Conservation (phyloP, 371 early-diverging fungal genomes). For the Phascolomyces articulosus region DNA sequence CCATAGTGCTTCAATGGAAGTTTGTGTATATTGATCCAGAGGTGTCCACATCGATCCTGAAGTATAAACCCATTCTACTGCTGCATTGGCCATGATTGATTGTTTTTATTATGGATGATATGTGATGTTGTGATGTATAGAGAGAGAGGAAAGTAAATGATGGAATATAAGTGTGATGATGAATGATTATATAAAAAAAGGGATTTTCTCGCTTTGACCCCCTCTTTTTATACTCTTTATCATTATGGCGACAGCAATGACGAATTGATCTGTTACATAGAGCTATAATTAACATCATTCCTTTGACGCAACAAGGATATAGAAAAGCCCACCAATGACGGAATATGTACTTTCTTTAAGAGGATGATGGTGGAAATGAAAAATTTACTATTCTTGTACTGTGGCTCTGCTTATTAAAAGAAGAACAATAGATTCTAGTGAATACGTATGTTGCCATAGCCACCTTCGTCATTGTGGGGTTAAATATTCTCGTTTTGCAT, state of each 20-base stretch:
- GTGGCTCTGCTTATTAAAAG: not conserved
- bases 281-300: not conserved
- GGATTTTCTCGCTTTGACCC: too few relatives aligned
- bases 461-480: too few relatives aligned
- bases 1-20: conserved; percentile 23
- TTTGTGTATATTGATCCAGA: conserved; percentile 18
- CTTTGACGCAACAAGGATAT: too few relatives aligned
- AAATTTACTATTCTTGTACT: not conserved
- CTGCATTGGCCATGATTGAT: conserved; percentile 8
- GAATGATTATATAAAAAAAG: not conserved
- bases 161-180: not conserved
- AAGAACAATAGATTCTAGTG: too few relatives aligned
- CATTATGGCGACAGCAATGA: too few relatives aligned
- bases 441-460: not conserved
- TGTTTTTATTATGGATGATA: too few relatives aligned
- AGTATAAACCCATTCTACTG: conserved; percentile 27
- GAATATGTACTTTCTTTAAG: too few relatives aligned
- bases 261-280: not conserved
- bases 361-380: too few relatives aligned
- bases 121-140: too few relatives aligned
- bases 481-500: too few relatives aligned
- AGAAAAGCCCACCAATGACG: too few relatives aligned
- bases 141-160: not conserved
- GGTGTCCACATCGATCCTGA: conserved; percentile 22
- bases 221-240: too few relatives aligned